Conservation (phyloP, 2,329 filamentous ascomycete species). For the Pseudogymnoascus sp. region DNA sequence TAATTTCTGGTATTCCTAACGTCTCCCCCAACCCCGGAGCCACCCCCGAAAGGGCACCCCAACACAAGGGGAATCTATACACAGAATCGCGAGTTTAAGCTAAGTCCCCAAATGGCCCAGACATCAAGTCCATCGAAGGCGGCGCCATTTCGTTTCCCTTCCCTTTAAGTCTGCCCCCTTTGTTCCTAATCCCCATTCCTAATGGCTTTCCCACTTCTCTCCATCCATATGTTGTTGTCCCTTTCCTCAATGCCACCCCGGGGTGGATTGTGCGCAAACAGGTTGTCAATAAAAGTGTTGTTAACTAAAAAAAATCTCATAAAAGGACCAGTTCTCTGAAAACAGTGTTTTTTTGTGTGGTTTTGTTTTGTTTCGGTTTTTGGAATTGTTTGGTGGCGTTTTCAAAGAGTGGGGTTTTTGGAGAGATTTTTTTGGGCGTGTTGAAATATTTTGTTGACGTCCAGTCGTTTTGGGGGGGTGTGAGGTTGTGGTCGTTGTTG, state of each 20-base stretch:
- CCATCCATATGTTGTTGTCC: background rate
- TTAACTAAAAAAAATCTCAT: background rate
- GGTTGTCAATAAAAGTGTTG: background rate
- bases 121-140: background rate
- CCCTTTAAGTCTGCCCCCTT: background rate
- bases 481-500: background rate
- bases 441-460: background rate
- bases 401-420: background rate
- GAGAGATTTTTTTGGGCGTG: background rate
- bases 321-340: background rate
- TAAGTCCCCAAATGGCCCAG: conserved; percentile 24
- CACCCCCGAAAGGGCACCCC: background rate
- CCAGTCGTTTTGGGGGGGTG: background rate
- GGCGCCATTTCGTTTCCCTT: background rate
- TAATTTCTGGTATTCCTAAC: conserved; percentile 56
- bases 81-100: conserved; percentile 54
- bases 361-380: background rate
- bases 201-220: background rate
- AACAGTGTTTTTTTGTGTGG: conserved; percentile 1
- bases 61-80: conserved; percentile 43
- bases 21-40: conserved; percentile 21
- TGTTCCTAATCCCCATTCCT: background rate
- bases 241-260: background rate
- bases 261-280: background rate
- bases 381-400: background rate